phyloP scores from a whole-genome alignment of 495 filamentous ascomycete genomes.

The Lophium mytilinum region DNA sequence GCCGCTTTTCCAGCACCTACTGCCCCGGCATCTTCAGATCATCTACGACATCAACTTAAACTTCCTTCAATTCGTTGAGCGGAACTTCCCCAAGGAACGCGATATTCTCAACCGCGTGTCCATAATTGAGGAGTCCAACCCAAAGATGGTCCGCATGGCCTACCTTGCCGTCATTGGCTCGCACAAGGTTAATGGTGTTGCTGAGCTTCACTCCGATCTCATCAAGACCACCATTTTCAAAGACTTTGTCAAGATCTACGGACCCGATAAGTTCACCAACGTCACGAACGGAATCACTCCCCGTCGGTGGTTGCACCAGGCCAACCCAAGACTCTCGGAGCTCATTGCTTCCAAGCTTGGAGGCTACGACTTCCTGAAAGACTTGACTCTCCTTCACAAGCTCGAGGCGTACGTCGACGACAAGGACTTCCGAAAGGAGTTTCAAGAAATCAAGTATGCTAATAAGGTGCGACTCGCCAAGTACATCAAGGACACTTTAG shows the following conservation, averaged over 20 bases:
- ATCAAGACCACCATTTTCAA: conserved; percentile 99
- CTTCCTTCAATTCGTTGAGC: conserved; percentile 86
- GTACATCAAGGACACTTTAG: conserved; percentile 74
- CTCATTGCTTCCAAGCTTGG: conserved; percentile 85
- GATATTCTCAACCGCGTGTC: conserved; percentile 80
- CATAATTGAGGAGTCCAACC: conserved; percentile 92
- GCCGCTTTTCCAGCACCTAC: conserved; percentile 78
- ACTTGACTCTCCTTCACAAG: conserved; percentile 75
- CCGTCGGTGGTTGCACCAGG: conserved; percentile 92
- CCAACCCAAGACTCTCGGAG: conserved; percentile 86
- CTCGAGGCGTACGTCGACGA: conserved; percentile 75
- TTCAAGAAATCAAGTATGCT: conserved; percentile 76
- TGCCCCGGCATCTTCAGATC: conserved; percentile 92
- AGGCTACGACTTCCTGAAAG: conserved; percentile 74
- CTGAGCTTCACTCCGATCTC: conserved; percentile 92
- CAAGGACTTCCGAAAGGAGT: conserved; percentile 82
- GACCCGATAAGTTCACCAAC: conserved; percentile 94
- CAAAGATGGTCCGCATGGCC: conserved; percentile 98
- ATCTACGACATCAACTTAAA: conserved; percentile 97
- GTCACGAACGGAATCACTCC: conserved; percentile 98
- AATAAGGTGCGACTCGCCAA: conserved; percentile 79
- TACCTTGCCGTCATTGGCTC: conserved; percentile 91
- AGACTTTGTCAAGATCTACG: conserved; percentile 91
- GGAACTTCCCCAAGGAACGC: conserved; percentile 78
- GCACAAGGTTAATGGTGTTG: conserved; percentile 98